Evolutionary conservation across 164 flowering plant species (phyloP), one percentile per base, ranked within the genome.

Genomic region (Umbellularia californica): DNA sequence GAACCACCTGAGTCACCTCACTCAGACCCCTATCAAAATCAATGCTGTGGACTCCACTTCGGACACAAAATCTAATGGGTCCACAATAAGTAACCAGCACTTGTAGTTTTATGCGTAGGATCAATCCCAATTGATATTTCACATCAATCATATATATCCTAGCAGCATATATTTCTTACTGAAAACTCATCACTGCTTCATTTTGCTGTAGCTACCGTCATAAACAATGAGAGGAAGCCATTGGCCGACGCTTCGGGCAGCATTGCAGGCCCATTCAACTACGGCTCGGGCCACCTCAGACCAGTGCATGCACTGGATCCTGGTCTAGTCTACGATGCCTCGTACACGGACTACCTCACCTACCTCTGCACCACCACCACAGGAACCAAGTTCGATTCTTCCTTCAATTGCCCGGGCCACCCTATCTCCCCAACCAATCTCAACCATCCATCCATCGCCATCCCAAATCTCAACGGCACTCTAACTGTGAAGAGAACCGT

Each of bases 271-370:
- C 93, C 99, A 0, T 95, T 95, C 80, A 86, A 87, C 70, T 87
- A 65, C 63, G 99, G 99, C 3, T 80, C 96, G 1, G 99, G 99
- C 58, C 96, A 92, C 66, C 77, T 93, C 72, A 79, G 69, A 20
- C 98, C 97, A 22, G 33, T 82, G 23, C 85, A 80, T 74, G 97
- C 95, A 1, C 85, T 86, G 1, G 97, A 92, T 70, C 99, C 99
- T 0, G 99, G 99, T 5, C 91, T 95, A 0, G 91, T 95, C 15
- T 95, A 95, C 65, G 95, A 95, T 50, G 90, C 98, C 30, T 82
- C 97, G 0, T 87, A 86, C 81, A 68, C 41, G 0, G 97, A 92
- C 77, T 95, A 93, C 78, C 85, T 88, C 20, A 85, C 81, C 72
- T 88, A 84, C 81, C 79, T 90, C 30, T 95, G 98, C 84, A 74